Percentiles rank a stretch among this genome's conserved stretches.
phyloP scores from a whole-genome alignment of 495 filamentous ascomycete species.

The Podospora didyma region DNA sequence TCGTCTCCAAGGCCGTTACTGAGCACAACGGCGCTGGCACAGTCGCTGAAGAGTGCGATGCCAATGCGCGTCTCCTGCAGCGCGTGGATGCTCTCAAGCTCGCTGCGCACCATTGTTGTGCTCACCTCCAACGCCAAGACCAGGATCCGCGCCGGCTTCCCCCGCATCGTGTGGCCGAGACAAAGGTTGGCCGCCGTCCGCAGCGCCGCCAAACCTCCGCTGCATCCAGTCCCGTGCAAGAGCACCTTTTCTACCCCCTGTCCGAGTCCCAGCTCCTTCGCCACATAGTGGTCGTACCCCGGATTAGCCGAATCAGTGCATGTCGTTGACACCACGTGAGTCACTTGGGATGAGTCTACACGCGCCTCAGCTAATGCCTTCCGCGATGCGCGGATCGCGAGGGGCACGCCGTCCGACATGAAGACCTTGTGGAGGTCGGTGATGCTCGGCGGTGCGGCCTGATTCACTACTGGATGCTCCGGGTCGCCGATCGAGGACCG shows the following conservation, averaged over 20 bases:
- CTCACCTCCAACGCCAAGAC: constrained; percentile 59
- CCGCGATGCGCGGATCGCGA: constrained; percentile 52
- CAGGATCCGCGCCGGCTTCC: constrained; percentile 51
- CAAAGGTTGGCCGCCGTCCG: constrained; percentile 60
- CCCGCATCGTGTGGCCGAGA: constrained; percentile 48
- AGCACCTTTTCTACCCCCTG: constrained; percentile 52
- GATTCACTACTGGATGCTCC: constrained; percentile 54
- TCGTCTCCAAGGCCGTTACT: constrained; percentile 49
- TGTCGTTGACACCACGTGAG: constrained; percentile 63
- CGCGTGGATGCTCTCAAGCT: constrained; percentile 52
- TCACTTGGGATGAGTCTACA: constrained; percentile 47
- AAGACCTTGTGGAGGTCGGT: constrained; percentile 51
- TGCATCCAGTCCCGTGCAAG: constrained; percentile 60
- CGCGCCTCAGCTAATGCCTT: constrained; percentile 57
- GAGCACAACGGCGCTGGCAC: constrained; percentile 55
- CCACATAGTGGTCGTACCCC: constrained; percentile 62
- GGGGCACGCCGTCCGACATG: constrained; percentile 53
- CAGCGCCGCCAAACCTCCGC: constrained; percentile 60
- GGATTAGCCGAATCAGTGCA: constrained; percentile 67
- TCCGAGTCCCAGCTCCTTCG: constrained; percentile 48
- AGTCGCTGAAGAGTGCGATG: constrained; percentile 59
- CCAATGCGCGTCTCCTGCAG: constrained; percentile 54
- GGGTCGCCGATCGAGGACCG: constrained; percentile 55
- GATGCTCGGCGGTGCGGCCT: constrained; percentile 50
- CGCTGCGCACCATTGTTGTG: constrained; percentile 53